phyloP scores from a whole-genome alignment of 345 rosid species.

The Acer campestre region DNA sequence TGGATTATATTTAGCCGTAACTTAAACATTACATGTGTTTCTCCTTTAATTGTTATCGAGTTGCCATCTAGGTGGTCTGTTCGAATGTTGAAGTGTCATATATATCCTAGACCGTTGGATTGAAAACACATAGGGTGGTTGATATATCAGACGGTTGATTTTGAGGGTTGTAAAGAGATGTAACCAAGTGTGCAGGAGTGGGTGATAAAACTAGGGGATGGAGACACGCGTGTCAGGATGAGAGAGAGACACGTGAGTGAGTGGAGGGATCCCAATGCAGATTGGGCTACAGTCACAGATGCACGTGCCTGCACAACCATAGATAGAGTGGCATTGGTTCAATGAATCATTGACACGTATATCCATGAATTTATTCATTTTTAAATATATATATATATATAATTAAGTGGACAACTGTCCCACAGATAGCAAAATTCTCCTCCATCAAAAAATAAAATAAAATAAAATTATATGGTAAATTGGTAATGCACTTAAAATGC shows the following conservation, averaged over 20 bases:
- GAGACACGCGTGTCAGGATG: not conserved
- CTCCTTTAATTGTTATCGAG: too few species aligned
- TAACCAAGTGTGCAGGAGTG: not conserved
- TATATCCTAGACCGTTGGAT: not conserved
- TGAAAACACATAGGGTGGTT: not conserved
- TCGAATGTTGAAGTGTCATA: too few species aligned
- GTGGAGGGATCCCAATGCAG: not conserved
- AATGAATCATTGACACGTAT: not conserved
- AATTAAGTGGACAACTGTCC: too few species aligned
- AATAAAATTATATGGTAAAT: too few species aligned
- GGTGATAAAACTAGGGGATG: not conserved
- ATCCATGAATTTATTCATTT: not conserved
- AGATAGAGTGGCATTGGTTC: not conserved
- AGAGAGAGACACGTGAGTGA: not conserved
- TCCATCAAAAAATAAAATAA: too few species aligned
- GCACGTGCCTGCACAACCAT: slow-evolving; percentile 17
- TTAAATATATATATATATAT: too few species aligned
- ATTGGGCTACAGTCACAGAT: slow-evolving; percentile 3
- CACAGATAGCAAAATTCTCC: too few species aligned
- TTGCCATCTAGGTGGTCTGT: too few species aligned
- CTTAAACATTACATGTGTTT: too few species aligned
- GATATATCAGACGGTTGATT: not conserved
- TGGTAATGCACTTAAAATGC: too few species aligned
- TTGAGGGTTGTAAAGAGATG: too few species aligned
- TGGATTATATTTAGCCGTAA: too few species aligned